Conservation (phyloP, 345 rosid species). For the Conringia planisiliqua region DNA sequence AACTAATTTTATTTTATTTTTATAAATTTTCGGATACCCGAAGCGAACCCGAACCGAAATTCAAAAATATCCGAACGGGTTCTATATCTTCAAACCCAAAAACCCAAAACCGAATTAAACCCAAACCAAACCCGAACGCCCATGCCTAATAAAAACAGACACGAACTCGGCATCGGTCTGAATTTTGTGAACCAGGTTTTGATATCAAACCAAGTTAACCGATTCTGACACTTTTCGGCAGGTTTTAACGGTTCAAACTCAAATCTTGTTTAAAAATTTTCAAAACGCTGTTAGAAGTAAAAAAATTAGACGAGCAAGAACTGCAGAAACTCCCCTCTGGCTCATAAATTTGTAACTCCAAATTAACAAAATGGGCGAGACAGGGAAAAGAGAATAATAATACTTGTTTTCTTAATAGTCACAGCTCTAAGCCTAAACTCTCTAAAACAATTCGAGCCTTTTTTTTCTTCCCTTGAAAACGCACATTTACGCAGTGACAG, state of each 20-base stretch:
- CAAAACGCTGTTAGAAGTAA: neutral
- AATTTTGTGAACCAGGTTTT: neutral
- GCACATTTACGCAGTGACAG: conserved; percentile 33
- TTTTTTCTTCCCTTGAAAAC: neutral
- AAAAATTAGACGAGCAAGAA: neutral
- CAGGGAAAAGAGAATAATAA: neutral
- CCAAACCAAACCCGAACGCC: too few relatives aligned
- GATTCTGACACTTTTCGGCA: neutral
- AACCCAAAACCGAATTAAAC: too few relatives aligned
- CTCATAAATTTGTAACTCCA: conserved; percentile 7
- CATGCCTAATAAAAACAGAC: neutral
- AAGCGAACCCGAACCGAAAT: too few relatives aligned
- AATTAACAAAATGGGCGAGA: conserved; percentile 17
- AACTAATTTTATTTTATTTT: too few relatives aligned
- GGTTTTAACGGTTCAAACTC: neutral
- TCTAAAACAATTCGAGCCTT: conserved; percentile 5
- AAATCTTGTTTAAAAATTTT: neutral
- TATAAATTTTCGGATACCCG: too few relatives aligned
- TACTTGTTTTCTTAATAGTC: neutral
- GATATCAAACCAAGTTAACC: neutral
- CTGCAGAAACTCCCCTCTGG: neutral
- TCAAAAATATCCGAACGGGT: too few relatives aligned
- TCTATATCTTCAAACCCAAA: too few relatives aligned
- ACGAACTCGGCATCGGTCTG: neutral
- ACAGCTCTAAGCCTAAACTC: conserved; percentile 22